These are phyloP conservation scores for Mortierella sp. DNA, from an alignment of 371 early-diverging fungal species.

Conservation along the genomic window DNA sequence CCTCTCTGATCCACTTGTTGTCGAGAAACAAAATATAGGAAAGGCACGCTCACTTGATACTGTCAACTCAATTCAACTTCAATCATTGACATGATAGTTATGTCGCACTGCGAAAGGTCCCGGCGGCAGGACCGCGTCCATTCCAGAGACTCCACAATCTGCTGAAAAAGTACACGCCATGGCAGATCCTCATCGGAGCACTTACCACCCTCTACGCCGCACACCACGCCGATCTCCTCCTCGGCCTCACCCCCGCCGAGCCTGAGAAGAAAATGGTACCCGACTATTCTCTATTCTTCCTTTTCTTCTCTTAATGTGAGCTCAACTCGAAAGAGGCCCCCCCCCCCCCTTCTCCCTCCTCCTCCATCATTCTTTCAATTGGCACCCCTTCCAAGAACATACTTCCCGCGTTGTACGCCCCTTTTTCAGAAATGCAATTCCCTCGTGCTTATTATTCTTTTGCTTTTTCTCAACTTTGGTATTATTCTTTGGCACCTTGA, in stretches of 20 bases:
- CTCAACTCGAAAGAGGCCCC: too few relatives aligned
- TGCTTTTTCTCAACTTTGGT: too few relatives aligned
- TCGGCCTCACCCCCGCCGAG: constrained; percentile 48
- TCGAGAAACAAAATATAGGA: neutral
- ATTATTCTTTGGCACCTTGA: too few relatives aligned
- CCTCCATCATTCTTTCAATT: constrained; percentile 63
- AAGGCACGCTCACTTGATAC: neutral
- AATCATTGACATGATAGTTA: constrained; percentile 26
- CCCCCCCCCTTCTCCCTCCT: neutral
- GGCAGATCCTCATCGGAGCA: constrained; percentile 85
- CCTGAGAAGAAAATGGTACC: constrained; percentile 51
- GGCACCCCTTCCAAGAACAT: neutral
- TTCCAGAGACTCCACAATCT: constrained; percentile 40
- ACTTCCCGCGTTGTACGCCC: neutral
- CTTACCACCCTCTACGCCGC: constrained; percentile 73
- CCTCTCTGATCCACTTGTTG: neutral
- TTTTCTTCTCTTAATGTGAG: too few relatives aligned
- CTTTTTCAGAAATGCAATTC: constrained; percentile 4
- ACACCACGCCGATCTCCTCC: constrained; percentile 64
- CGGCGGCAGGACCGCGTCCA: constrained; percentile 28
- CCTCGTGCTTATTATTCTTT: too few relatives aligned
- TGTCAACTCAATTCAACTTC: neutral
- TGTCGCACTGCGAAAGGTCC: constrained; percentile 43
- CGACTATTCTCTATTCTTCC: constrained; percentile 39
- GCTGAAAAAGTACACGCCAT: constrained; percentile 73